Evolutionary conservation across 257 asterid genomes (phyloP).

Genomic region (Scutellaria minor): DNA sequence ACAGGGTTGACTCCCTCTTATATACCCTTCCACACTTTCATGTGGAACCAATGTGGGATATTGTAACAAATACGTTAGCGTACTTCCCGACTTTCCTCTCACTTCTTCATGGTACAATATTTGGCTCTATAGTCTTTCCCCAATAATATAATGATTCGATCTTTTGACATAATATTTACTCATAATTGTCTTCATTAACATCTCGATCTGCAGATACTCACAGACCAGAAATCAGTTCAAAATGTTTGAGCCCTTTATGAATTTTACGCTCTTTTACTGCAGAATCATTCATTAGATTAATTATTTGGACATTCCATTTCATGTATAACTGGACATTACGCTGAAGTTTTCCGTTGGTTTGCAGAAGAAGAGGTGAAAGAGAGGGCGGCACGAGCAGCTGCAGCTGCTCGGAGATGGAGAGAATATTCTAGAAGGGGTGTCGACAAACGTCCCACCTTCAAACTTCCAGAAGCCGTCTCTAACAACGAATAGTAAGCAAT

Average conservation of each 20-base stretch:
- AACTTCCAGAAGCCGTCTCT: slow-evolving; percentile 79
- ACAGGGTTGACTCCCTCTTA: too few relatives aligned
- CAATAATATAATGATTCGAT: too few relatives aligned
- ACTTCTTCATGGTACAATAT: too few relatives aligned
- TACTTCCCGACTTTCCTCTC: too few relatives aligned
- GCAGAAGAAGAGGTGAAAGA: slow-evolving; percentile 81
- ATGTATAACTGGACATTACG: too few relatives aligned
- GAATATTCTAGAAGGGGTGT: slow-evolving; percentile 88
- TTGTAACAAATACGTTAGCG: too few relatives aligned
- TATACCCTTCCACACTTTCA: too few relatives aligned
- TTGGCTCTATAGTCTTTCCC: too few relatives aligned
- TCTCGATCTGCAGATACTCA: background rate
- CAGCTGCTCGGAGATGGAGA: slow-evolving; percentile 97
- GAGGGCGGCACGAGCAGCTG: slow-evolving; percentile 83
- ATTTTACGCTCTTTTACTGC: too few relatives aligned
- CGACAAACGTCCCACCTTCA: slow-evolving; percentile 86
- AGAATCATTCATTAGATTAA: too few relatives aligned
- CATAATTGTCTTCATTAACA: background rate
- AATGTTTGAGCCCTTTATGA: background rate
- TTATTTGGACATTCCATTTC: too few relatives aligned
- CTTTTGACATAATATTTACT: background rate
- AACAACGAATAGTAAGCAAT: slow-evolving; percentile 51
- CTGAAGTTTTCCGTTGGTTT: slow-evolving; percentile 13
- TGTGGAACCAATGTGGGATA: too few relatives aligned
- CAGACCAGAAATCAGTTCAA: background rate